A percentile compares a stretch with the other conserved stretches of the same genome.
phyloP scores from a whole-genome alignment of 306 rosid genomes.

The Medicago truncatula region MtrunA17r5.0-ANR NC_053048.1:42259501-42260000 shows the following conservation, averaged over 20 bases:
- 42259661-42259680: conserved; percentile 69
- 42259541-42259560: conserved; percentile 80
- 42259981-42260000: background rate
- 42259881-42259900: background rate
- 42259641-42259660: conserved; percentile 5
- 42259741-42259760: conserved; percentile 45
- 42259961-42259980: background rate
- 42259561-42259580: background rate
- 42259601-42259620: background rate
- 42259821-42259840: background rate
- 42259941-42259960: background rate
- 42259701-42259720: conserved; percentile 62
- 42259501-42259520: conserved; percentile 68
- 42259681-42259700: conserved; percentile 74
- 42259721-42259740: conserved; percentile 67
- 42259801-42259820: conserved; percentile 37
- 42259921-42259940: background rate
- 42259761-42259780: conserved; percentile 51
- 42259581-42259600: background rate
- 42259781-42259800: conserved; percentile 65
- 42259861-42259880: background rate
- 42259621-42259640: too few species aligned
- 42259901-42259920: background rate
- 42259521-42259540: conserved; percentile 47
- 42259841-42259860: background rate